Base-by-base conservation (phyloP, 1,284 basidiomycete genomes). In the Coniferiporia weirii region DNA sequence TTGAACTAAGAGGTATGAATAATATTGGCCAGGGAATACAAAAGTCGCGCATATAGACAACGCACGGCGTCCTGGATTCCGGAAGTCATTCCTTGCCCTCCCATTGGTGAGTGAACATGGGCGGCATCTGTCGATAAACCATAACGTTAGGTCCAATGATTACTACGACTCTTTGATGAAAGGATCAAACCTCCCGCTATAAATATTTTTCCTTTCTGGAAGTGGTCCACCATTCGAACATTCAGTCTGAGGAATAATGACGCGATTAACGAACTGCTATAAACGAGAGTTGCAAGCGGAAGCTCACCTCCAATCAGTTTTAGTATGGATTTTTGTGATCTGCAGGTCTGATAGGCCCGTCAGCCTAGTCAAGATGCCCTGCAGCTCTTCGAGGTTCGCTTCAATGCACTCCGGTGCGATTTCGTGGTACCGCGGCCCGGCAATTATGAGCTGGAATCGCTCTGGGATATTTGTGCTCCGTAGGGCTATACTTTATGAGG, bases 1-100 rank as follows among this genome's bases (percentile, higher is more conserved):
- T 65, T 64, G 19, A 54, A 63, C 62, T 64, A 35, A 40, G 45
- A 27, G 27, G 27, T 27, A 27, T 27, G 27, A 27, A 3, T 27
- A 27, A 27, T 27, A 27, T 27, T 27, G 2, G 27, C 27, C 2
- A 5, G 27, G 27, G 27, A 3, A 5, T 27, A 27, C 27, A 27
- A 27, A 27, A 5, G 27, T 27, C 27, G 27, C 27, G 5, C 5
- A 50, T 35, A 19, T n/a, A 17, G 20, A 22, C 12, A 52, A 59
- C 72, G n/a, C 49, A 76, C 75, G 1, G 74, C 65, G 63, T 79
- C 76, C 61, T 76, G 75, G 10, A 77, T 65, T 22, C 70, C 63
- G 0, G 72, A 67, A 52, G 78, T 79, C 38, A 76, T 63, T 12
- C 76, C 78, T 59, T 79, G 76, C 8, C 77, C 75, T n/a, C 79